These are phyloP conservation scores for Diospyros kaki DNA, from an alignment of 148 eudicot species.

Conservation along the genomic window DNA sequence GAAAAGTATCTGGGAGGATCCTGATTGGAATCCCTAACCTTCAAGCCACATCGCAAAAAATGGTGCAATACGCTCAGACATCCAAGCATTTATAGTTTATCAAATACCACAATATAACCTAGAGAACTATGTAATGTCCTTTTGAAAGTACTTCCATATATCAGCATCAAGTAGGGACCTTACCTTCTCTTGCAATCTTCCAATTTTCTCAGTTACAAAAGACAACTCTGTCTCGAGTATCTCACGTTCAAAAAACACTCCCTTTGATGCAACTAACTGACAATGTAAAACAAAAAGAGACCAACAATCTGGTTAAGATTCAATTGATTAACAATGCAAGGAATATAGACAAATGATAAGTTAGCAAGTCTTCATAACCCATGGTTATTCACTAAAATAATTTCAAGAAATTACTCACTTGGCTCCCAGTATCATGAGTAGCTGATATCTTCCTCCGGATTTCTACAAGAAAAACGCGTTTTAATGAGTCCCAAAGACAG, in stretches of 20 bases:
- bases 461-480: slow-evolving; percentile 14
- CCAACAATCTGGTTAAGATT: neutral
- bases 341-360: neutral
- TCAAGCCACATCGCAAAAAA: neutral
- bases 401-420: slow-evolving; percentile 44
- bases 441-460: slow-evolving; percentile 22
- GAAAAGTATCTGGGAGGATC: neutral
- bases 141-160: neutral
- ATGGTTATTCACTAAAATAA: slow-evolving; percentile 2
- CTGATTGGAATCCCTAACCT: neutral
- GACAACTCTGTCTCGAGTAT: slow-evolving; percentile 72
- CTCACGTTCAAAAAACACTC: slow-evolving; percentile 67
- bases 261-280: slow-evolving; percentile 56
- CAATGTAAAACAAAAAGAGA: neutral
- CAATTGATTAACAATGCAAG: neutral
- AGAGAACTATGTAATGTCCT: neutral
- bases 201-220: slow-evolving; percentile 64
- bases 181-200: slow-evolving; percentile 64
- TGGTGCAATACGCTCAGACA: neutral
- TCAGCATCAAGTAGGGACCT: slow-evolving; percentile 13
- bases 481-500: slow-evolving; percentile 5
- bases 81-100: neutral
- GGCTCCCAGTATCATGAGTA: slow-evolving; percentile 27
- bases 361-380: neutral
- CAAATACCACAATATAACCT: neutral